phyloP scores from a whole-genome alignment of 1,284 basidiomycete species.

The Ceraceosorus bombacis region DNA sequence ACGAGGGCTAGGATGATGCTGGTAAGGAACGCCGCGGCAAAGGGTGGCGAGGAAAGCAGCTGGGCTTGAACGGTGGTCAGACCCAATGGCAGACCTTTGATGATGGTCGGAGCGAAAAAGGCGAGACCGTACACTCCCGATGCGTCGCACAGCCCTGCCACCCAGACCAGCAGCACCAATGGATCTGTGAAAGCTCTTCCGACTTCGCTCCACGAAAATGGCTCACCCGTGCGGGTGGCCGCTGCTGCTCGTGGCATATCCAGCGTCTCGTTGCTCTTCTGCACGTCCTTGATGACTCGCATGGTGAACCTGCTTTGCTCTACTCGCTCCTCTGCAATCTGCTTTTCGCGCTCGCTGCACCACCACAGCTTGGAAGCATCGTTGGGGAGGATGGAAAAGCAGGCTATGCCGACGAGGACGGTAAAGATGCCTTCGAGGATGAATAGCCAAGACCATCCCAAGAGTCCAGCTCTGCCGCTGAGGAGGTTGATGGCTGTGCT shows the following conservation, averaged over 20 bases:
- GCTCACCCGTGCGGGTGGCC: neutral
- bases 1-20: constrained; percentile 27
- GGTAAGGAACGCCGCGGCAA: constrained; percentile 32
- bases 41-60: constrained; percentile 39
- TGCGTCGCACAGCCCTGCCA: constrained; percentile 29
- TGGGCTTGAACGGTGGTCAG: constrained; percentile 23
- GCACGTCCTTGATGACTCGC: neutral
- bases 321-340: constrained; percentile 11
- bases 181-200: constrained; percentile 29
- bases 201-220: constrained; percentile 20
- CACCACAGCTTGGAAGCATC: constrained; percentile 28
- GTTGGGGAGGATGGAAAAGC: constrained; percentile 33
- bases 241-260: neutral
- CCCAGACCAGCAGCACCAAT: constrained; percentile 22
- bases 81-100: constrained; percentile 25
- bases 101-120: constrained; percentile 41
- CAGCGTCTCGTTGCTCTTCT: neutral
- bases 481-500: constrained; percentile 27
- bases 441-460: constrained; percentile 39
- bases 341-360: constrained; percentile 24
- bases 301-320: neutral
- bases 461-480: constrained; percentile 14
- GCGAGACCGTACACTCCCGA: constrained; percentile 31
- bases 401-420: constrained; percentile 26
- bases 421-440: constrained; percentile 41